Percentiles rank a stretch among this genome's conserved stretches.
These are phyloP conservation scores for Termitomyces sp. DNA, from an alignment of 768 basidiomycete genomes.

Conservation along the genomic window DNA sequence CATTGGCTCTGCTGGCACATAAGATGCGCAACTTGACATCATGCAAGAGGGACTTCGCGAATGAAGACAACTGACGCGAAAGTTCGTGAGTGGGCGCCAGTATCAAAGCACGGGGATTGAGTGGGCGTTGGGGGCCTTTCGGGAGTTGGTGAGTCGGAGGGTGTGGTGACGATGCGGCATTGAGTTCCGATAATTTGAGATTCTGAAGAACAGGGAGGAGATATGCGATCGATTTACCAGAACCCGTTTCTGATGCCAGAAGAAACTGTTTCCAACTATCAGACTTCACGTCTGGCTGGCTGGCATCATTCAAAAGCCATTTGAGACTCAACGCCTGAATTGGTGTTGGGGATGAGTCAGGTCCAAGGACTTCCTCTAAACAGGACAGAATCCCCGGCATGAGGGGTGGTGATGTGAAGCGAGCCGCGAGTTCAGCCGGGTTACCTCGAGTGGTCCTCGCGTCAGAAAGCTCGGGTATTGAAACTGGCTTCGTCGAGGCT, in stretches of 20 bases:
- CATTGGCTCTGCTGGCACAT: slow-evolving; percentile 65
- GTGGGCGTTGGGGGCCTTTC: slow-evolving; percentile 20
- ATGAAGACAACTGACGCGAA: slow-evolving; percentile 70
- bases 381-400: slow-evolving; percentile 60
- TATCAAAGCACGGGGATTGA: slow-evolving; percentile 74
- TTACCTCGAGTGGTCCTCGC: slow-evolving; percentile 1
- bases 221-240: slow-evolving; percentile 90
- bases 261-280: slow-evolving; percentile 48
- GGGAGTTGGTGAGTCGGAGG: not conserved
- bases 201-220: slow-evolving; percentile 79
- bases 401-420: slow-evolving; percentile 68
- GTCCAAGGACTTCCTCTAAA: slow-evolving; percentile 56
- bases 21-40: slow-evolving; percentile 70
- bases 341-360: slow-evolving; percentile 57
- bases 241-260: slow-evolving; percentile 87
- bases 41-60: slow-evolving; percentile 75
- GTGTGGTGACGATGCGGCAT: slow-evolving; percentile 9
- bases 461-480: slow-evolving; percentile 12
- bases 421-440: slow-evolving; percentile 25
- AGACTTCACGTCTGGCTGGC: slow-evolving; percentile 15
- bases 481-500: not conserved
- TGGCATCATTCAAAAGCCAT: slow-evolving; percentile 44
- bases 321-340: slow-evolving; percentile 78
- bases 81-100: slow-evolving; percentile 91
- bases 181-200: slow-evolving; percentile 62